Base-by-base conservation (phyloP, 2,329 filamentous ascomycete species). In the Purpureocillium takamizusanense region DNA sequence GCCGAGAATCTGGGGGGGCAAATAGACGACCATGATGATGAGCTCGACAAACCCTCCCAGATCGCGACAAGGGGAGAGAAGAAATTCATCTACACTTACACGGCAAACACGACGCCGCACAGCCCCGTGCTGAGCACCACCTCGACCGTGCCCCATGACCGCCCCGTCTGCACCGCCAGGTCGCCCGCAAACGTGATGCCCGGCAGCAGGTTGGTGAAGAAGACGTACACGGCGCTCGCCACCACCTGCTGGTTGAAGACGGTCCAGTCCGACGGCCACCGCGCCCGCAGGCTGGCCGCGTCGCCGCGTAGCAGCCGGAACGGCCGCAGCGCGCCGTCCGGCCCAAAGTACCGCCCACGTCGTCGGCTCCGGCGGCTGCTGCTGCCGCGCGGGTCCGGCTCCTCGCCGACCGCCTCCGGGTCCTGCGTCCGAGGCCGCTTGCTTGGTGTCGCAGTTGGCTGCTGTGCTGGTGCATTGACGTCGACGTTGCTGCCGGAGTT, bases 151-250 rank as follows among this genome's bases (percentile, higher is more conserved):
- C 77, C 77, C 74, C 77, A 82, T 21, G 71, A 77, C 49, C 70
- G 60, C 12, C 77, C 77, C 0, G 78, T 82, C 44, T 77, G 57
- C 4, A 72, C 70, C 50, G 78, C 79, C 40, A 82, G 55, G 52
- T 82, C 78, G 52, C 72, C 78, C 1, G 77, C 77, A 56, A 82
- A 82, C 0, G 78, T 82, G 49, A 82, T 81, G 2, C 78, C 77
- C 0, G 78, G 78, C 10, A 83, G 56, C 6, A 82, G 63, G 51
- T 81, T 81, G 21, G 76, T 81, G 51, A 82, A 81, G 62, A 81
- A 81, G 42, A 81, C 69, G 55, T 79, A 81, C 23, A 81, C 69
- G 2, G 77, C 72, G 49, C 75, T 79, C 17, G 78, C 77, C 38
- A 82, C 58, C 7, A 81, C 62, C 30, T 81, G 60, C 49, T 82